Percentiles rank a stretch among this genome's conserved stretches.
phyloP scores from a whole-genome alignment of 306 rosid species.

The Prunus fruticosa region DNA sequence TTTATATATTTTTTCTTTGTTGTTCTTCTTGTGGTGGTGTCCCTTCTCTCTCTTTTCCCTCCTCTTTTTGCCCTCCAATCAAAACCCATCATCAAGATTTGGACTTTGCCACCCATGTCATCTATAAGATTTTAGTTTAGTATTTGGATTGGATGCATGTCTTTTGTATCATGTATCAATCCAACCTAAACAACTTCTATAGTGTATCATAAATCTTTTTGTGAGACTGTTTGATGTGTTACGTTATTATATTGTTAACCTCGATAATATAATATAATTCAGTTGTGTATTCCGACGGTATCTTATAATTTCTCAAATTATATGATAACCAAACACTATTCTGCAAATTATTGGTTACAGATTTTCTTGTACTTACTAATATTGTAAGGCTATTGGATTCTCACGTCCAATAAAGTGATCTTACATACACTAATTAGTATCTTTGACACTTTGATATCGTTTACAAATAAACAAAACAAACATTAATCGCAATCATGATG shows the following conservation, averaged over 20 bases:
- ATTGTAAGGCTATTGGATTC: not conserved
- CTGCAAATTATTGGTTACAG: not conserved
- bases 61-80: not conserved
- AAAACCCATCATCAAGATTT: conserved; percentile 6
- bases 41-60: not conserved
- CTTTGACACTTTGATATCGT: not conserved
- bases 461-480: not conserved
- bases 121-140: not conserved
- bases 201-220: not conserved
- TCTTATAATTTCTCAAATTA: not conserved
- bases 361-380: not conserved
- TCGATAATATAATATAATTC: not conserved
- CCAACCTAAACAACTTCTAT: not conserved
- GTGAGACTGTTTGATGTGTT: not conserved
- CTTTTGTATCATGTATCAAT: not conserved
- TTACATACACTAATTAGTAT: not conserved
- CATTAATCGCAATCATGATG: not conserved
- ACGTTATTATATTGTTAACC: not conserved
- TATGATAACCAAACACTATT: not conserved
- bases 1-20: not conserved
- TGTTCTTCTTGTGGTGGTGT: not conserved
- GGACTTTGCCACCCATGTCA: not conserved
- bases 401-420: not conserved
- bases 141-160: not conserved
- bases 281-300: not conserved